These are phyloP conservation scores for Chionographis japonica DNA, from an alignment of 106 monocot species.

Conservation along the genomic window DNA sequence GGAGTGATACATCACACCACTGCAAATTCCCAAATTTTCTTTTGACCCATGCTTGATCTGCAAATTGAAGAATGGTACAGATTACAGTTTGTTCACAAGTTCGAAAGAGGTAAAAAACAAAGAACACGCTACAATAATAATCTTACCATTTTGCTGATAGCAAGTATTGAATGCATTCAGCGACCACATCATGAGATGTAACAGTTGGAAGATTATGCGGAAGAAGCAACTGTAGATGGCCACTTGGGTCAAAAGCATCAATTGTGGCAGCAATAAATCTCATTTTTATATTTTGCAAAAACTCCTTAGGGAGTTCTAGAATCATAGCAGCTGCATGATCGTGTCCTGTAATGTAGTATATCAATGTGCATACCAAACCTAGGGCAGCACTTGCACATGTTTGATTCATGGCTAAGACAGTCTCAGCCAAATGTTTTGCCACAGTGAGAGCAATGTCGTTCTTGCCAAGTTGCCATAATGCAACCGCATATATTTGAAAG, in stretches of 20 bases:
- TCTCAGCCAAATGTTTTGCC: conserved; percentile 47
- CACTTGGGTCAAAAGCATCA: conserved; percentile 51
- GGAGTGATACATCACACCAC: conserved; percentile 44
- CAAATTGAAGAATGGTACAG: conserved; percentile 6
- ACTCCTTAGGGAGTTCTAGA: conserved; percentile 48
- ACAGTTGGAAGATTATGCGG: conserved; percentile 15
- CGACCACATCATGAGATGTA: conserved; percentile 30
- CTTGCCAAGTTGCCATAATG: conserved; percentile 74
- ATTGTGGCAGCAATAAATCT: conserved; percentile 45
- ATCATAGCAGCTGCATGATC: conserved; percentile 41
- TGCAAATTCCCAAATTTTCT: conserved; percentile 27
- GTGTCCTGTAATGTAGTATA: conserved; percentile 59
- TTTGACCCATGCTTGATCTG: conserved; percentile 43
- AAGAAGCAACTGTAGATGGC: conserved; percentile 43
- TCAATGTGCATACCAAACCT: conserved; percentile 68
- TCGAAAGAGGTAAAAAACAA: background rate
- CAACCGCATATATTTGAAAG: conserved; percentile 78
- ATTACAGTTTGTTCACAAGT: background rate
- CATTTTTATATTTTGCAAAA: conserved; percentile 43
- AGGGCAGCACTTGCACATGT: conserved; percentile 45
- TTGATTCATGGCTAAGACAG: conserved; percentile 44
- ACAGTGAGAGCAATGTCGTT: conserved; percentile 50
- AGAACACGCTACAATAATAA: background rate
- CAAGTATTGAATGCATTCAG: conserved; percentile 59
- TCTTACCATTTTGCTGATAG: conserved; percentile 65